Conservation (phyloP, 1,139 yeast genomes). For the Nakaseomyces kungkrabaensis region DNA sequence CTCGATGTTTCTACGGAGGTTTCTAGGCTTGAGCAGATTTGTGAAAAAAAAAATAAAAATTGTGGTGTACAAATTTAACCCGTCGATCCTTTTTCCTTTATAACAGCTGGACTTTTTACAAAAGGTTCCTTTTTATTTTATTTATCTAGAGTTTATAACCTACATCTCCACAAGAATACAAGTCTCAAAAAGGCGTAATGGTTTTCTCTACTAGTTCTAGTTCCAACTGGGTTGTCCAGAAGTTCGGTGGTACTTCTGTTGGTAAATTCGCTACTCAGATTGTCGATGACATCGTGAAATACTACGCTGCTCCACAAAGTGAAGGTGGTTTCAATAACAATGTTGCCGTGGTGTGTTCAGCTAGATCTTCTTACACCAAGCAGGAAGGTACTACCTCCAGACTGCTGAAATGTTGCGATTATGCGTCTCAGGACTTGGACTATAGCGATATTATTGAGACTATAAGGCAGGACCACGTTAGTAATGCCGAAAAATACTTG, state of each 20-base stretch:
- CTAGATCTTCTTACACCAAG: conserved; percentile 83
- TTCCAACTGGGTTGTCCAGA: conserved; percentile 71
- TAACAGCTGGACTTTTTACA: no score
- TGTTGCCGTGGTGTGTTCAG: conserved; percentile 96
- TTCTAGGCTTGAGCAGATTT: background rate
- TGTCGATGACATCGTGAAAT: conserved; percentile 71
- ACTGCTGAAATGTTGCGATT: conserved; percentile 68
- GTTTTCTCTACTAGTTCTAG: background rate
- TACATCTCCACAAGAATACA: no score
- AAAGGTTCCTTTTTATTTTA: no score
- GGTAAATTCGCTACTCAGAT: conserved; percentile 86
- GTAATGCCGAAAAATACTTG: conserved; percentile 56
- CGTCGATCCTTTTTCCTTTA: background rate
- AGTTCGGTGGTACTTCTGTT: conserved; percentile 96
- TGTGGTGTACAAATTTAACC: background rate
- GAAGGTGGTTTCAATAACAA: conserved; percentile 33
- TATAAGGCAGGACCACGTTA: conserved; percentile 67
- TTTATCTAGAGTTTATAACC: no score
- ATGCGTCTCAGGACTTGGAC: conserved; percentile 46
- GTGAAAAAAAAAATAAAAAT: background rate
- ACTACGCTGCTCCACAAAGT: conserved; percentile 36
- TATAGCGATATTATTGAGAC: conserved; percentile 45
- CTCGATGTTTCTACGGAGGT: background rate
- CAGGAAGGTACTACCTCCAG: conserved; percentile 93
- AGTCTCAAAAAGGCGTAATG: background rate